Evolutionary conservation across 805 yeast genomes (phyloP).

Genomic region (Kodamaea kaohsiungensis): DNA sequence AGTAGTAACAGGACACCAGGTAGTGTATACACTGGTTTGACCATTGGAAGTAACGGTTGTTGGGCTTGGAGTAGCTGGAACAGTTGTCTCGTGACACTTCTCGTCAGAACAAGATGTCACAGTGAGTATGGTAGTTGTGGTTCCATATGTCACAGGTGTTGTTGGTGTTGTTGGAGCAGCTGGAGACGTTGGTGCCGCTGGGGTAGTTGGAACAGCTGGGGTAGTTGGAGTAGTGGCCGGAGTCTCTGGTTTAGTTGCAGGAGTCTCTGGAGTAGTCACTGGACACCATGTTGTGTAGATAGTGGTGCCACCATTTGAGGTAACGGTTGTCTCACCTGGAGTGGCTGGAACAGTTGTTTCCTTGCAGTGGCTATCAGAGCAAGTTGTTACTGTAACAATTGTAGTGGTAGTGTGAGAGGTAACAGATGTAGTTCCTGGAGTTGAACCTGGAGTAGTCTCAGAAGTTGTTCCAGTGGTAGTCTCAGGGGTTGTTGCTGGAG

Average conservation of each 20-base stretch:
- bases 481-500: too few species aligned
- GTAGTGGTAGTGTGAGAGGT: constrained; percentile 44
- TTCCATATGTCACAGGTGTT: neutral
- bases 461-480: too few species aligned
- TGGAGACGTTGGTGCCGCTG: constrained; percentile 12
- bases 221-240: constrained; percentile 22
- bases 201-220: constrained; percentile 7
- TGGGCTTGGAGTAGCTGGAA: constrained; percentile 16
- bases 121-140: constrained; percentile 26
- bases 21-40: constrained; percentile 40
- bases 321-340: constrained; percentile 9
- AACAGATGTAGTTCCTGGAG: too few species aligned
- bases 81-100: constrained; percentile 23
- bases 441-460: too few species aligned
- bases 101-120: constrained; percentile 39
- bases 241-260: too few species aligned
- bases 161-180: constrained; percentile 15
- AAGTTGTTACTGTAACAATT: constrained; percentile 40
- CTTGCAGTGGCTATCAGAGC: constrained; percentile 31
- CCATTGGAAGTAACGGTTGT: constrained; percentile 37
- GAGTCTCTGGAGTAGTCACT: too few species aligned
- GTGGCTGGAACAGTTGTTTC: constrained; percentile 10
- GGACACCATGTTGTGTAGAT: too few species aligned
- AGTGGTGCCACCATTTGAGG: constrained; percentile 15
- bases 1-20: constrained; percentile 33